Evolutionary conservation across 1,284 basidiomycete genomes (phyloP).

Genomic region (Rhizoctonia solani): DNA sequence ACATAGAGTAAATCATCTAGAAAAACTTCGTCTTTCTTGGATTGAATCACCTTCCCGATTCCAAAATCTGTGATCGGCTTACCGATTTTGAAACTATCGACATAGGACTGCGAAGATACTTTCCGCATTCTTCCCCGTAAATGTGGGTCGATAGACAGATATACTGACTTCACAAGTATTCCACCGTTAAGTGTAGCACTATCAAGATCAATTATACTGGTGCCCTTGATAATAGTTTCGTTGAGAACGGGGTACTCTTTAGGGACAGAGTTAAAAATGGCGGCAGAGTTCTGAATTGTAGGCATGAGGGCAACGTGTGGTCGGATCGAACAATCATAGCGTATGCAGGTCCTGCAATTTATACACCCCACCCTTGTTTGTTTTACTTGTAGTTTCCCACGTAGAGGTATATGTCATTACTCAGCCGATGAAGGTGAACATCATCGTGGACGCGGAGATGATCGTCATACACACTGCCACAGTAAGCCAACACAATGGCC

Average conservation of each 20-base stretch:
- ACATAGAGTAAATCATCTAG: conserved; percentile 10
- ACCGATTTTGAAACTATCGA: background rate
- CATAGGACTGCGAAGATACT: background rate
- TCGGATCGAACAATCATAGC: too few species aligned
- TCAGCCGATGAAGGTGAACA: too few species aligned
- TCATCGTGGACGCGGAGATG: too few species aligned
- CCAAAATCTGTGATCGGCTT: conserved; percentile 3
- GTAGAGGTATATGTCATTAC: too few species aligned
- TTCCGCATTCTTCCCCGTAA: conserved; percentile 46
- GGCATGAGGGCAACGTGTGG: too few species aligned
- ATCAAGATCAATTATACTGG: conserved; percentile 50
- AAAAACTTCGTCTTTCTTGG: conserved; percentile 9
- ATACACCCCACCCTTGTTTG: too few species aligned
- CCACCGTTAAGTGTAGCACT: conserved; percentile 48
- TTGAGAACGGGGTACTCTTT: conserved; percentile 55
- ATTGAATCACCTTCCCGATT: conserved; percentile 21
- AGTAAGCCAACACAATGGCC: too few species aligned
- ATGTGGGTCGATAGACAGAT: conserved; percentile 51
- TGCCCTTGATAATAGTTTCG: conserved; percentile 49
- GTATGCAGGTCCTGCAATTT: too few species aligned
- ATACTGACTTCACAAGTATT: conserved; percentile 49
- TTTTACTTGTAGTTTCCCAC: too few species aligned
- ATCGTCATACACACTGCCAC: too few species aligned
- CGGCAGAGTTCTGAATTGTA: conserved; percentile 35
- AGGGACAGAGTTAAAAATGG: conserved; percentile 44